These are phyloP conservation scores for Lentinula raphanica DNA, from an alignment of 768 basidiomycete species.

Conservation along the genomic window DNA sequence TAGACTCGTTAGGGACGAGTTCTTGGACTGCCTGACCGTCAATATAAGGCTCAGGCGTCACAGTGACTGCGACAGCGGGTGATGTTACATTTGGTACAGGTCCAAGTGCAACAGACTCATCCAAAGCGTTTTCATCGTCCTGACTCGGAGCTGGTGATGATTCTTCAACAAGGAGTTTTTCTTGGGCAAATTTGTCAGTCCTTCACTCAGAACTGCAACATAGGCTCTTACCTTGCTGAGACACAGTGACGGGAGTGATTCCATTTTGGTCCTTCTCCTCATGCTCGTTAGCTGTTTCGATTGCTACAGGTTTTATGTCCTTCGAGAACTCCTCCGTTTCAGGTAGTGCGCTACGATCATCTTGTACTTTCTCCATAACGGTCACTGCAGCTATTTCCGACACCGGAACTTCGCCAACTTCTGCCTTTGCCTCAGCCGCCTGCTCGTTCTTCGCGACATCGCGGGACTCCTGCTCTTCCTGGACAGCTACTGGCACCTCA, in stretches of 20 bases:
- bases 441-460: background rate
- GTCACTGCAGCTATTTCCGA: background rate
- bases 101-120: background rate
- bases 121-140: background rate
- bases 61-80: background rate
- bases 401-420: conserved; percentile 4
- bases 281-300: background rate
- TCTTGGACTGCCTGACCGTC: background rate
- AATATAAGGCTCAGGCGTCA: background rate
- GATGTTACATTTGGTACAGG: background rate
- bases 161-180: background rate
- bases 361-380: background rate
- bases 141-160: background rate
- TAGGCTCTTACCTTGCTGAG: background rate
- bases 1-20: background rate
- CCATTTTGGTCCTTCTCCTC: background rate
- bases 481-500: conserved; percentile 5
- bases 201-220: background rate
- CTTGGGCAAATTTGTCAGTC: background rate
- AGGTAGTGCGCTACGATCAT: background rate
- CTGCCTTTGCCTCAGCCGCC: background rate
- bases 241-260: background rate
- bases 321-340: background rate
- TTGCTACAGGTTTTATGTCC: background rate
- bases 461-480: conserved; percentile 1